Percentiles rank a stretch among this genome's conserved stretches.
Conservation (phyloP, 2,329 filamentous ascomycete species). For the Phoma sp. region DNA sequence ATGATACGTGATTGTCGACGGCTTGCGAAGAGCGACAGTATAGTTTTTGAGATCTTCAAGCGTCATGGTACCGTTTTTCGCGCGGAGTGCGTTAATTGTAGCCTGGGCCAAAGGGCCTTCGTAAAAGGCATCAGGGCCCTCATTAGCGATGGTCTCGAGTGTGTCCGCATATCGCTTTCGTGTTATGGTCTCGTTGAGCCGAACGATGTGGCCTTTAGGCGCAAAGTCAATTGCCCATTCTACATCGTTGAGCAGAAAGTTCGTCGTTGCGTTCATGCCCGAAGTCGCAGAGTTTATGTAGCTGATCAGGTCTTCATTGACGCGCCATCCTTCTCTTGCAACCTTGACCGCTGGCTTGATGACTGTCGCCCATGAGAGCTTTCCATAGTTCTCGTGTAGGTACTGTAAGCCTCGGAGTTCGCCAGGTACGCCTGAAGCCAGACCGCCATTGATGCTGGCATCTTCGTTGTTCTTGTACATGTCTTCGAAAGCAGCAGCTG, state of each 20-base stretch:
- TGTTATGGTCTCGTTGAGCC: conserved; percentile 78
- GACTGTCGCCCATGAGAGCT: conserved; percentile 63
- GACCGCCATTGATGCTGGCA: conserved; percentile 72
- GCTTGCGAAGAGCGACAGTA: conserved; percentile 66
- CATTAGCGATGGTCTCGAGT: conserved; percentile 74
- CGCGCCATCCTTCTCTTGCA: conserved; percentile 63
- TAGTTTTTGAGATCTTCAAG: conserved; percentile 79
- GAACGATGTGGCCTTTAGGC: conserved; percentile 74
- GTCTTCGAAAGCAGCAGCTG: conserved; percentile 77
- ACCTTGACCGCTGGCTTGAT: conserved; percentile 75
- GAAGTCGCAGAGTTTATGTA: conserved; percentile 67
- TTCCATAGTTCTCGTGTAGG: conserved; percentile 74
- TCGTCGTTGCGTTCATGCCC: conserved; percentile 43
- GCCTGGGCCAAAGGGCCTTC: conserved; percentile 73
- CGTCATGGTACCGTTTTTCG: conserved; percentile 82
- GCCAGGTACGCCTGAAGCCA: conserved; percentile 71
- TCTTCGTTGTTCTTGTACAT: conserved; percentile 79
- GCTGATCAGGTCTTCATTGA: conserved; percentile 74
- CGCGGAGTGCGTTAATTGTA: conserved; percentile 72
- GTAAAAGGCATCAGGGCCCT: conserved; percentile 78
- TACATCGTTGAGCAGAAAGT: conserved; percentile 77
- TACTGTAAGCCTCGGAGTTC: conserved; percentile 81
- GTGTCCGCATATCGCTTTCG: conserved; percentile 81
- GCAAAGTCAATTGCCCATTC: conserved; percentile 90
- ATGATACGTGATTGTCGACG: conserved; percentile 62